Base-by-base conservation (phyloP, 768 basidiomycete genomes). In the Mrakia gelida region DNA sequence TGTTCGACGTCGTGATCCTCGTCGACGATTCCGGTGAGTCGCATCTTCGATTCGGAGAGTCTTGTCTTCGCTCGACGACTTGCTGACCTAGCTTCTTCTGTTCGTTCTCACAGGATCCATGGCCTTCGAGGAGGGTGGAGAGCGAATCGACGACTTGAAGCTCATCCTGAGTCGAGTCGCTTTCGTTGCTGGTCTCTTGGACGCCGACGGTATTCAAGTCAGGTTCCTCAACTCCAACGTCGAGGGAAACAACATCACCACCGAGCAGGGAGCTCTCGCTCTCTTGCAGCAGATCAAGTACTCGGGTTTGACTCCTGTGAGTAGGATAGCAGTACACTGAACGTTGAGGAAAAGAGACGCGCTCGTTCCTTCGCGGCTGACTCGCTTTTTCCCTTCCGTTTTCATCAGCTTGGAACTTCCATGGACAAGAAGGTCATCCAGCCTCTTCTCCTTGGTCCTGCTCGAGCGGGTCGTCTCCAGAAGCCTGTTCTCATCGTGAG, bases 141-240 rank as follows among this genome's bases (percentile, higher is more conserved):
- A 85, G 73, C 81, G 86, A 59, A 86, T 86, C 76, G 86, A 86
- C 71, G 86, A 86, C 77, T 80, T 86, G 54, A 86, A 86, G 81
- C 79, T 86, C 65, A 72, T 86, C 80, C 71, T 85, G 34, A 82
- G 82, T 34, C 80, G 85, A 75, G 84, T 85, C 63, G 85, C 85
- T 28, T 86, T 81, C 73, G 85, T 83, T n/a, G 81, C 83, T 28
- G 81, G 82, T 8, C 80, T 85, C 54, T 85, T 85, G 80, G 85
- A 85, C 81, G 81, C 83, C 21, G 86, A 86, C 75, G 86, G 86
- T 63, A 85, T 86, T 75, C 83, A 84, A 63, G 83, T 86, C 68
- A 81, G 85, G 56, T 86, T 86, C 83, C 82, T 86, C 82, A 86
- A 86, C 83, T 82, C 80, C 32, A 81, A 82, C 15, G 76, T 83